Percentiles rank a stretch among this genome's conserved stretches.
Conservation (phyloP, 495 filamentous ascomycete species). For the Penicillium macrosclerotiorum region DNA sequence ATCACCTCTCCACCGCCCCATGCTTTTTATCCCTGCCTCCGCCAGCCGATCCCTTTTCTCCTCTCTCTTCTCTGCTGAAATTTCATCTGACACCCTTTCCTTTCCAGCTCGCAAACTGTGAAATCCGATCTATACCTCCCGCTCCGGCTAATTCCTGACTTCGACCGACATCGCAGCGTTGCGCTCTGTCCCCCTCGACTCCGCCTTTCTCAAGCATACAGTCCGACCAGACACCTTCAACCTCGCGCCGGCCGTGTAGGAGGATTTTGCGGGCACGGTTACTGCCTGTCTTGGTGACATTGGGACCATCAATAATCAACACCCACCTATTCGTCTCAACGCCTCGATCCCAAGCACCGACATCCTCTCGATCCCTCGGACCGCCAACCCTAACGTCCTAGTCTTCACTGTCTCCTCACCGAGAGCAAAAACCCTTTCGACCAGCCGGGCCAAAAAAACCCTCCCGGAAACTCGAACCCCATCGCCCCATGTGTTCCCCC, state of each 20-base stretch:
- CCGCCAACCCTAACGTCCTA: too few relatives aligned
- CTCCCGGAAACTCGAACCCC: slow-evolving; percentile 7
- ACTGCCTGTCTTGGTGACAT: too few relatives aligned
- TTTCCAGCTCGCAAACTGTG: too few relatives aligned
- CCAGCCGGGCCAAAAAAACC: too few relatives aligned
- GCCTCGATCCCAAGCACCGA: too few relatives aligned
- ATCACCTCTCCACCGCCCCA: slow-evolving; percentile 16
- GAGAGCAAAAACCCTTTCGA: too few relatives aligned
- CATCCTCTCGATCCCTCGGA: too few relatives aligned
- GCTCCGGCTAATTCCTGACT: background rate
- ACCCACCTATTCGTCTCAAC: too few relatives aligned
- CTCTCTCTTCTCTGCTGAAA: background rate
- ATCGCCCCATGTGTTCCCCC: slow-evolving; percentile 20
- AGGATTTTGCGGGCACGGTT: slow-evolving; percentile 13
- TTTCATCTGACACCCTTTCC: background rate
- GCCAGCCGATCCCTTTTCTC: slow-evolving; percentile 11
- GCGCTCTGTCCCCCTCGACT: slow-evolving; percentile 3
- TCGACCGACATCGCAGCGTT: background rate
- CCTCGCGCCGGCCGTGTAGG: slow-evolving; percentile 25
- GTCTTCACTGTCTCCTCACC: too few relatives aligned
- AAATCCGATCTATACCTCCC: background rate
- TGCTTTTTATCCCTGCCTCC: slow-evolving; percentile 14
- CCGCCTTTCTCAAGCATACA: too few relatives aligned
- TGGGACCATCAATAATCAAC: too few relatives aligned
- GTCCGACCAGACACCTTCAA: slow-evolving; percentile 14